Conservation (phyloP, 2,329 filamentous ascomycete genomes). For the Botrytis elliptica region DNA sequence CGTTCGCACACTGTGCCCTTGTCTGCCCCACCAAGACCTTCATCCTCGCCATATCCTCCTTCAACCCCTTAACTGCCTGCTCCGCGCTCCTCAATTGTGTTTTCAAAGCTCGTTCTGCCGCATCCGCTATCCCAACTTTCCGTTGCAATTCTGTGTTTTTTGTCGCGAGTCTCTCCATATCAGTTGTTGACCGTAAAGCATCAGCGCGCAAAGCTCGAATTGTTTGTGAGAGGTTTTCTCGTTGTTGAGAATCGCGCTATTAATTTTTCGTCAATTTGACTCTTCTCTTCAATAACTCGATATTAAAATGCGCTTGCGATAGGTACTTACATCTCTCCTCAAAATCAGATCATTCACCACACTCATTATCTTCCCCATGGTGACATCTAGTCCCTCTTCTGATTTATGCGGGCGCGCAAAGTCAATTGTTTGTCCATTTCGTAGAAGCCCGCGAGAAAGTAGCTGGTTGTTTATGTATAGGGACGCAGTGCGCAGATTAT, state of each 20-base stretch:
- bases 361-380: slow-evolving; percentile 85
- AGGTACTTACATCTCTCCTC: slow-evolving; percentile 72
- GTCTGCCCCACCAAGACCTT: slow-evolving; percentile 81
- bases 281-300: background rate
- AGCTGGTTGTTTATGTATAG: slow-evolving; percentile 73
- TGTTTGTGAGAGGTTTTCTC: slow-evolving; percentile 76
- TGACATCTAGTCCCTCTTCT: slow-evolving; percentile 61
- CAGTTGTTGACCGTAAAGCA: slow-evolving; percentile 68
- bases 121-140: slow-evolving; percentile 58
- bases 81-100: slow-evolving; percentile 73
- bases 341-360: slow-evolving; percentile 91
- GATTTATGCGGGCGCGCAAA: slow-evolving; percentile 71
- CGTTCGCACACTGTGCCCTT: slow-evolving; percentile 81
- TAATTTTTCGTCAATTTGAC: slow-evolving; percentile 8
- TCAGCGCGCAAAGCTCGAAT: slow-evolving; percentile 75
- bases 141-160: slow-evolving; percentile 55
- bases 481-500: slow-evolving; percentile 65
- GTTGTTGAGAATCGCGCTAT: slow-evolving; percentile 84
- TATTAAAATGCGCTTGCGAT: slow-evolving; percentile 3
- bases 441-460: slow-evolving; percentile 62
- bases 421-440: slow-evolving; percentile 73
- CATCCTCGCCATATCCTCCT: slow-evolving; percentile 78
- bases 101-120: slow-evolving; percentile 68
- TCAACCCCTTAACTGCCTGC: slow-evolving; percentile 68
- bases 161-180: slow-evolving; percentile 59